phyloP scores from a whole-genome alignment of 495 filamentous ascomycete species.

The Daldinia grandis region DNA sequence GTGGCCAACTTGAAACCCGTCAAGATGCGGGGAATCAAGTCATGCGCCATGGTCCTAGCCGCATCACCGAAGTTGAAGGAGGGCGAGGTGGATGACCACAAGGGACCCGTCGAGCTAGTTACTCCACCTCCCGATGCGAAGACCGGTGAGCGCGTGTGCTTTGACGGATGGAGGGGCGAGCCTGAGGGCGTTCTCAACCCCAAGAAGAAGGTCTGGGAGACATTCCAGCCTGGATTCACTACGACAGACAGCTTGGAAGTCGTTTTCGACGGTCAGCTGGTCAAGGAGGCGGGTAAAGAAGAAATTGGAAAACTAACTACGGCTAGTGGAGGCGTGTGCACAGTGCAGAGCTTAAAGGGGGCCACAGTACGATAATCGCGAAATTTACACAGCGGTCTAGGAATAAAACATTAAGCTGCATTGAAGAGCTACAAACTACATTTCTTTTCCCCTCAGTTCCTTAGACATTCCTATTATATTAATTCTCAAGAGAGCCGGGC shows the following conservation, averaged over 20 bases:
- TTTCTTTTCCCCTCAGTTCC: background rate
- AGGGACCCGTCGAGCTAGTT: conserved; percentile 92
- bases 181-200: conserved; percentile 94
- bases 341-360: conserved; percentile 74
- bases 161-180: conserved; percentile 93
- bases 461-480: conserved; percentile 4
- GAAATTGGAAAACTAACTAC: conserved; percentile 74
- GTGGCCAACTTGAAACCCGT: conserved; percentile 98
- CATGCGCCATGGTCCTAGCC: conserved; percentile 92
- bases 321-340: conserved; percentile 75
- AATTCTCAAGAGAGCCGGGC: background rate
- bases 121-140: conserved; percentile 79
- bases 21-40: conserved; percentile 98
- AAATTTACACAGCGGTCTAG: conserved; percentile 5
- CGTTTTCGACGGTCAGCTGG: conserved; percentile 59
- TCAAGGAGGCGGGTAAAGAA: conserved; percentile 65
- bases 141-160: conserved; percentile 86
- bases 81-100: conserved; percentile 83
- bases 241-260: conserved; percentile 83
- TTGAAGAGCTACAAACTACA: conserved; percentile 19
- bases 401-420: conserved; percentile 31
- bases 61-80: conserved; percentile 82
- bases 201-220: conserved; percentile 99
- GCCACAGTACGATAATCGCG: conserved; percentile 70
- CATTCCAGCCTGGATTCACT: conserved; percentile 90